Percentiles rank a stretch among this genome's conserved stretches.
These are phyloP conservation scores for Serendipita sp. DNA, from an alignment of 768 basidiomycete species.

Conservation along the genomic window DNA sequence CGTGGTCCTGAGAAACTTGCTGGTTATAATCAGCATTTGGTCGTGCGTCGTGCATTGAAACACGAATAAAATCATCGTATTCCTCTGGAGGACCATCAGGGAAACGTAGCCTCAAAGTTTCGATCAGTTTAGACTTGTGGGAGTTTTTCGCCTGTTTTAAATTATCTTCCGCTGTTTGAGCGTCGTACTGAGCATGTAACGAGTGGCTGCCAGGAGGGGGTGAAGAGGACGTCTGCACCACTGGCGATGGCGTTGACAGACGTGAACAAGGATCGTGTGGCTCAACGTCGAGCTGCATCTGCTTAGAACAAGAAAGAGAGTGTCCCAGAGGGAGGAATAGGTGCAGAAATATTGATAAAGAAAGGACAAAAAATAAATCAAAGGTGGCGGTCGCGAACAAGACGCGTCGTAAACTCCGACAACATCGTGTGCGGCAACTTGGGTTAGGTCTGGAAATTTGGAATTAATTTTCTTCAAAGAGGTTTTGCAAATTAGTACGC, in stretches of 20 bases:
- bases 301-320: not conserved
- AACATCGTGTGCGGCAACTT: too few species aligned
- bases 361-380: not conserved
- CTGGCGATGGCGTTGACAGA: not conserved
- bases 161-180: not conserved
- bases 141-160: not conserved
- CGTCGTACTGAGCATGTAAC: not conserved
- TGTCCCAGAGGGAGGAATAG: not conserved
- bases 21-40: not conserved
- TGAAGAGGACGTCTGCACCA: not conserved
- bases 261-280: not conserved
- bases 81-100: not conserved
- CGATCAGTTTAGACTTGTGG: not conserved
- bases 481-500: too few species aligned
- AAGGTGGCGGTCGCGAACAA: not conserved
- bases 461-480: too few species aligned
- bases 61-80: not conserved
- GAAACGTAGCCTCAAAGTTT: not conserved
- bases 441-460: too few species aligned
- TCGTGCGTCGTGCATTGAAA: not conserved
- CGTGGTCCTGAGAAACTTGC: not conserved
- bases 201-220: not conserved
- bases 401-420: not conserved
- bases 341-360: not conserved
- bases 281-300: not conserved